Conservation (phyloP, 164 flowering plant species). For the Kalanchoe fedtschenkoi region DNA sequence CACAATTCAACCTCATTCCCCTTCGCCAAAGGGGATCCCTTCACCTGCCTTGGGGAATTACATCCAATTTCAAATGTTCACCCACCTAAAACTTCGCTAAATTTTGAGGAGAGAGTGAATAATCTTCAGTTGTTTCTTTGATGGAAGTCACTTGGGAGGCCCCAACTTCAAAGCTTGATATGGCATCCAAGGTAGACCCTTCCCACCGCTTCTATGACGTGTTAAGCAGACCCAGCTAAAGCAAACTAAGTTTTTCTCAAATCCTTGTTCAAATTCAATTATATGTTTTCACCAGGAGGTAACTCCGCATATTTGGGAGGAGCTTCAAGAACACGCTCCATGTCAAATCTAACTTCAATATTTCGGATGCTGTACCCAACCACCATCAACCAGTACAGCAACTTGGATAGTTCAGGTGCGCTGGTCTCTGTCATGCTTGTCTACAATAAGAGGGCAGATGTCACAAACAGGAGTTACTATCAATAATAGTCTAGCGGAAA, state of each 20-base stretch:
- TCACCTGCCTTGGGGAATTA: too few relatives aligned
- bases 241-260: background rate
- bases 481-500: background rate
- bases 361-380: constrained; percentile 92
- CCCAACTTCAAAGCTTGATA: too few relatives aligned
- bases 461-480: background rate
- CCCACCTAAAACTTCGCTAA: too few relatives aligned
- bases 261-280: constrained; percentile 3
- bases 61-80: too few relatives aligned
- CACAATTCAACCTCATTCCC: too few relatives aligned
- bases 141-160: too few relatives aligned
- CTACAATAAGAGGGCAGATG: constrained; percentile 26
- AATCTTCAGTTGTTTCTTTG: too few relatives aligned
- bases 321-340: constrained; percentile 85
- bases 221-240: background rate
- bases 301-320: constrained; percentile 72
- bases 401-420: constrained; percentile 82
- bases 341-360: constrained; percentile 93
- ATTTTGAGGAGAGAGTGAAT: too few relatives aligned
- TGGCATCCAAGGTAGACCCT: too few relatives aligned
- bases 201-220: too few relatives aligned
- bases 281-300: constrained; percentile 81
- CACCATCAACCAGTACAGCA: constrained; percentile 95
- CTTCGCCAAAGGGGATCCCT: too few relatives aligned
- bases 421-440: constrained; percentile 67